Evolutionary conservation across 129 eudicot species (phyloP).

Genomic region (Tagetes patula): DNA sequence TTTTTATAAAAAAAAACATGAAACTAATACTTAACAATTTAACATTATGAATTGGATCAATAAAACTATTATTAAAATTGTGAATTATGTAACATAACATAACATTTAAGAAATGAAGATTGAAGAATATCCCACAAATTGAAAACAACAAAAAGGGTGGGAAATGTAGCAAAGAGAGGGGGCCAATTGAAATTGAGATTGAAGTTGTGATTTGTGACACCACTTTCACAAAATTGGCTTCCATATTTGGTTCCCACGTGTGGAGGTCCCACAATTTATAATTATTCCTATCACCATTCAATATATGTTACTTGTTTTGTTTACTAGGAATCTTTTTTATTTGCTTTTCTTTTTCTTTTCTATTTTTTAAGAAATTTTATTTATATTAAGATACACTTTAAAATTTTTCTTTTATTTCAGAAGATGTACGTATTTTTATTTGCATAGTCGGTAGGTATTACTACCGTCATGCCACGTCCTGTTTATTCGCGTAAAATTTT

Average conservation of each 20-base stretch:
- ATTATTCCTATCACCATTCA: background rate
- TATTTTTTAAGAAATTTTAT: background rate
- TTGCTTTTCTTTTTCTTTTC: background rate
- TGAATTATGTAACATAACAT: too few species aligned
- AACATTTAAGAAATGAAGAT: background rate
- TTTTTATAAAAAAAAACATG: background rate
- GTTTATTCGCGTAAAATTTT: too few species aligned
- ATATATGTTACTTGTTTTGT: conserved; percentile 1
- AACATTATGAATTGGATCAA: too few species aligned
- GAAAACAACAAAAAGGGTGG: background rate
- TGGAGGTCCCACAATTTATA: background rate
- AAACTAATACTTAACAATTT: background rate
- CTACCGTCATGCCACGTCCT: too few species aligned
- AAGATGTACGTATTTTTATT: too few species aligned
- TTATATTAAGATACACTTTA: background rate
- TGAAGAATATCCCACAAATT: background rate
- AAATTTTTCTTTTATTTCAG: background rate
- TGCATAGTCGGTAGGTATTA: too few species aligned
- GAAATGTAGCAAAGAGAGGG: background rate
- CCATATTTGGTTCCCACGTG: background rate
- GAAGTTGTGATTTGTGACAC: conserved; percentile 16
- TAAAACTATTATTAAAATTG: too few species aligned
- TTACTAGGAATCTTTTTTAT: background rate
- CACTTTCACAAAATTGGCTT: conserved; percentile 13
- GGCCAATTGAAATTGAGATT: background rate